Base-by-base conservation (phyloP, 1,284 basidiomycete genomes). In the Trametes pubescens region DNA sequence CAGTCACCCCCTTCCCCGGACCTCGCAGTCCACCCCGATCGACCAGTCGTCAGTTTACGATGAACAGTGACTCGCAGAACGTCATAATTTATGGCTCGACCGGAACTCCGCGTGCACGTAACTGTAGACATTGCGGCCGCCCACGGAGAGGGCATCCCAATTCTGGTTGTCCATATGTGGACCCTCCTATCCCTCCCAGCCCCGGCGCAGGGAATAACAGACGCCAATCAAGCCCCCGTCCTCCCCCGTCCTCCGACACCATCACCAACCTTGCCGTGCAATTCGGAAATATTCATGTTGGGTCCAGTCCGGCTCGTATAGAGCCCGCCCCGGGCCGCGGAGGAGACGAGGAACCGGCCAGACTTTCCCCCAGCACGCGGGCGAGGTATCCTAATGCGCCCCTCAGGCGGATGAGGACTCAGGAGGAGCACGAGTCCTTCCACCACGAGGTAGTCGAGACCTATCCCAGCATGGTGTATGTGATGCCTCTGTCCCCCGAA, bases 81-180 rank as follows among this genome's bases (percentile, higher is more conserved):
- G 8, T n/a, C 18, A 16, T 8, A 7, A 43, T n/a, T 16, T 18
- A 43, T 16, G 18, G 8, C 4, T 10, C 37, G 16, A 8, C 37
- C 37, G 37, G 4, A 14, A 10, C 37, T 13, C 14, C 37, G 4
- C 18, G 18, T 16, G 18, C 14, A 16, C 40, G 14, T 7, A n/a
- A 1, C 14, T 43, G 40, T 43, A 80, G 77, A 46, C 82, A 82
- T 66, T 88, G 87, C 73, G 78, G 80, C 61, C 81, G 80, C 21
- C 84, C 84, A 0, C 79, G 80, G 59, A 79, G 77, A 40, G 86
- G 86, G 0, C 87, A 88, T 67, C 86, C 86, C 14, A 82, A 85
- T 38, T 82, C 83, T 0, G 86, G 86, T 4, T 88, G 86, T 70
- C 84, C 84, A 0, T 81, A 76, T 62, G 73, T 72, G 14, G 68